A percentile compares a stretch with the other conserved stretches of the same genome.
phyloP scores from a whole-genome alignment of 306 rosid species.

The Gillenia trifoliata region DNA sequence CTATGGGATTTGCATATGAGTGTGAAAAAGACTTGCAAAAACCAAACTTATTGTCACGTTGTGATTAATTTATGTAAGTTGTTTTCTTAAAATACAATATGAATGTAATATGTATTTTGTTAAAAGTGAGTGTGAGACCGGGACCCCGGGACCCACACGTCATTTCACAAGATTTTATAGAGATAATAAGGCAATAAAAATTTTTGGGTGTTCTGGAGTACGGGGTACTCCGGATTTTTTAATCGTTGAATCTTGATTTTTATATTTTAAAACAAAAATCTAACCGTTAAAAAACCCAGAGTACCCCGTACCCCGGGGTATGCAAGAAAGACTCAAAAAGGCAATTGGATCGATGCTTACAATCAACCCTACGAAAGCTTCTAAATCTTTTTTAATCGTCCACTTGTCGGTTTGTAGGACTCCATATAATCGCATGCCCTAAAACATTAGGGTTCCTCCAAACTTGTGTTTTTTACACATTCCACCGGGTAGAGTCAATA shows the following conservation, averaged over 20 bases:
- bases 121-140: no score
- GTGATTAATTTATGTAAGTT: background rate
- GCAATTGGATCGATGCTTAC: background rate
- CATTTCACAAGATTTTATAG: slow-evolving; percentile 19
- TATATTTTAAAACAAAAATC: no score
- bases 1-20: background rate
- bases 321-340: no score
- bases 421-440: background rate
- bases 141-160: background rate
- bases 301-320: no score
- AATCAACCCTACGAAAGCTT: background rate
- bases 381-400: slow-evolving; percentile 6
- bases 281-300: no score
- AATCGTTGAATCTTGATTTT: no score
- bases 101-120: background rate
- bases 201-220: no score
- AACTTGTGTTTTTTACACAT: background rate
- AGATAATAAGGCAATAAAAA: no score
- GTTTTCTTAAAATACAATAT: background rate
- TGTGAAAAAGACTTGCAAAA: background rate
- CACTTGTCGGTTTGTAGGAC: background rate
- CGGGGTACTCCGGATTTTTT: no score
- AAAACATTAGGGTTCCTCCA: background rate
- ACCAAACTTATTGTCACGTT: background rate
- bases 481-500: background rate